Conservation (phyloP, 2,329 filamentous ascomycete species). For the Cladosporium sp. region DNA sequence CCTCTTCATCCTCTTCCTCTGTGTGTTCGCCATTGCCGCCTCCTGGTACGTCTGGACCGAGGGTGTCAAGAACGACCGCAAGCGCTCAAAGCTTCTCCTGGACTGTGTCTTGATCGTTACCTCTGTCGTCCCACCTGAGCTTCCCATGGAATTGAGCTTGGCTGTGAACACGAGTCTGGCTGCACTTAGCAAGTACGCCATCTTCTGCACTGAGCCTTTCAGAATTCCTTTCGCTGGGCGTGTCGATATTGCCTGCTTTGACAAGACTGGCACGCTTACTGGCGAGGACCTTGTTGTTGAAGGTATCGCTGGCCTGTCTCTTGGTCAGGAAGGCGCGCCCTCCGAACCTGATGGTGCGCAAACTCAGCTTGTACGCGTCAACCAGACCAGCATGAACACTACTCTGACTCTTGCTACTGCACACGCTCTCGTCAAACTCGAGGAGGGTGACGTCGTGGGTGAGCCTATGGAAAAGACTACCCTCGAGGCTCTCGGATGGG, state of each 20-base stretch:
- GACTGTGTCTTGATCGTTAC: constrained; percentile 98
- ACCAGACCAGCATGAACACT: constrained; percentile 70
- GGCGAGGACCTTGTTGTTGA: constrained; percentile 96
- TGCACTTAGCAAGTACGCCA: constrained; percentile 88
- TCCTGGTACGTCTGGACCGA: constrained; percentile 99
- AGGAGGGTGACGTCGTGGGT: constrained; percentile 94
- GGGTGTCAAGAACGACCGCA: constrained; percentile 88
- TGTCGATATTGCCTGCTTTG: constrained; percentile 94
- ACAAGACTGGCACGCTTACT: constrained; percentile 96
- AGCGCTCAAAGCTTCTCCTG: constrained; percentile 92
- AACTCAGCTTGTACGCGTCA: constrained; percentile 68
- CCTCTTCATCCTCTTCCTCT: constrained; percentile 94
- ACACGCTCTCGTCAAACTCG: constrained; percentile 90
- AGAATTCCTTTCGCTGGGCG: constrained; percentile 94
- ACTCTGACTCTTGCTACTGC: constrained; percentile 91
- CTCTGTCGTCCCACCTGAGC: constrained; percentile 94
- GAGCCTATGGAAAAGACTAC: constrained; percentile 99
- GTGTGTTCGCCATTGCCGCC: constrained; percentile 92
- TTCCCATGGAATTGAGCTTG: constrained; percentile 96
- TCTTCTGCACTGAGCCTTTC: constrained; percentile 99
- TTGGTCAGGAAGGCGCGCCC: constrained; percentile 63
- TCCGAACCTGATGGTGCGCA: constrained; percentile 75
- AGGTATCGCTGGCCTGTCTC: constrained; percentile 82
- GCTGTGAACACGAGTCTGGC: constrained; percentile 97
- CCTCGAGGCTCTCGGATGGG: constrained; percentile 83